These are phyloP conservation scores for Diutina sp. DNA, from an alignment of 1,139 yeast genomes.

Conservation along the genomic window DNA sequence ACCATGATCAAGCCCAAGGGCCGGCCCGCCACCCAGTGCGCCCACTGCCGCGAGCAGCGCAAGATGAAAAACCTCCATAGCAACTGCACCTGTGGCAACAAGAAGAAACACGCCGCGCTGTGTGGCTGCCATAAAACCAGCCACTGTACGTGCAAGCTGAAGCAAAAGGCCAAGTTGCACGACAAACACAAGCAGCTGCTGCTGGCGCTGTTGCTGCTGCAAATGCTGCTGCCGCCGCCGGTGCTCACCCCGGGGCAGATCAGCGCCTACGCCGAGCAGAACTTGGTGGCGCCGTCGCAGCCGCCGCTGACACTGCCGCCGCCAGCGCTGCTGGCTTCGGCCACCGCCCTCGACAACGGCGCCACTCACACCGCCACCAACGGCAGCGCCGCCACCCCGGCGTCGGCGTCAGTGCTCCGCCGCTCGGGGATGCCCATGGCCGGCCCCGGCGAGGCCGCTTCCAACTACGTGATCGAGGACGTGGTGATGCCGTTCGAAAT, in stretches of 20 bases:
- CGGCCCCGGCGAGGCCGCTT: constrained; percentile 9
- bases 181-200: neutral
- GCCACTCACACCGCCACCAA: neutral
- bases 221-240: neutral
- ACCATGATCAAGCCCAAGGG: constrained; percentile 95
- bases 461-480: constrained; percentile 22
- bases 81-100: constrained; percentile 61
- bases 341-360: neutral
- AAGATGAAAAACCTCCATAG: constrained; percentile 59
- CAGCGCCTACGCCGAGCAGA: neutral
- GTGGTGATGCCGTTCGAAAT: constrained; percentile 19
- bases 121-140: constrained; percentile 45
- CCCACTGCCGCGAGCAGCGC: constrained; percentile 74
- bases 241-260: neutral
- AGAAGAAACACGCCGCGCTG: constrained; percentile 35
- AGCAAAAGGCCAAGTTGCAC: constrained; percentile 7
- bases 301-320: neutral
- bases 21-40: constrained; percentile 85
- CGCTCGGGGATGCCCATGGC: neutral
- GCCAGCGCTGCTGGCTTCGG: neutral
- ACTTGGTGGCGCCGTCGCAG: neutral
- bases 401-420: neutral
- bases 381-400: neutral
- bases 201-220: neutral
- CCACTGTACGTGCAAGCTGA: constrained; percentile 46